Base-by-base conservation (phyloP, 1,284 basidiomycete genomes). In the Cutaneotrichosporon mucoides region DNA sequence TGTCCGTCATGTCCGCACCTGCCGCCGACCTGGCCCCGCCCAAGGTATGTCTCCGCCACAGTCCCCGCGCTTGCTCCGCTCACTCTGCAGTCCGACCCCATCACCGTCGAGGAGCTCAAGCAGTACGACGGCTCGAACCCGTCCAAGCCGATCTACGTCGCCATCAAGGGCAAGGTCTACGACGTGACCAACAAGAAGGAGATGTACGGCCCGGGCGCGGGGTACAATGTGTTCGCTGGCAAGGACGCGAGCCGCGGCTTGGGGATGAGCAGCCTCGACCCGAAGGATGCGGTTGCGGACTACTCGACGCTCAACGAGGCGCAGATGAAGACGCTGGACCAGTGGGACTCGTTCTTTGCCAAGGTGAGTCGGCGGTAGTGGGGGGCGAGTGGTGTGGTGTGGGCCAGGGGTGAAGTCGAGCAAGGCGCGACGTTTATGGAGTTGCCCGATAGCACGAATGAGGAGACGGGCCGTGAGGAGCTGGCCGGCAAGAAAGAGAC, bases 161-260 rank as follows among this genome's bases (percentile, higher is more conserved):
- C 77, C 11, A 79, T 79, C 71, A 79, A 79, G 65, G 77, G 77
- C 37, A 76, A 83, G 38, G 73, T 79, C 7, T 79, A 76, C 57
- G 78, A 79, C 57, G 78, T 79, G 9, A 64, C 70, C 6, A 57
- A 64, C 56, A 79, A 78, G 65, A 65, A 65, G 49, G 76, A 78
- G 59, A 79, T 79, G 77, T 79, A 79, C 64, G 77, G 77, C 2
- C 70, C 69, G 10, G 78, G 78, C 4, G 68, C 62, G 33, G 73
- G 76, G 36, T 83, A 82, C 69, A 70, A 79, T 56, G 60, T 62
- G 56, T 84, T 84, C 68, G 83, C 93, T 9, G 94, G 93, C 47
- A 96, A 92, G 79, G 95, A 98, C 70, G 95, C 86, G 0, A 90
- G 88, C 37, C 84, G 82, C 63, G 91, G 88, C 0, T 80, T 94